Evolutionary conservation across 2,329 filamentous ascomycete genomes (phyloP), one percentile per base, ranked within the genome.

Genomic region (Pseudogymnoascus sp.): DNA sequence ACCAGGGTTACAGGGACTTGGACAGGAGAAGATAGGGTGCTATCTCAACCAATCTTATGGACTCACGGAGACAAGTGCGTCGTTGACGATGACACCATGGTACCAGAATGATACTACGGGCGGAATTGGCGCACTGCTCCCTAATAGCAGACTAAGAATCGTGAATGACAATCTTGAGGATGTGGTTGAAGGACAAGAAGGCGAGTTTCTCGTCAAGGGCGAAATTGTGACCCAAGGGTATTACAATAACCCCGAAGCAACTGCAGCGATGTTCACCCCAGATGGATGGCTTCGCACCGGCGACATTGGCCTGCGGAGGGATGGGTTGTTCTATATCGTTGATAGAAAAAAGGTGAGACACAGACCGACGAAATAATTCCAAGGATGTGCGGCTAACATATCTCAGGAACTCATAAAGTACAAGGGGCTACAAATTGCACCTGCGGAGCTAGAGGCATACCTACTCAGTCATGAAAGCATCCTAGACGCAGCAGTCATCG

Each of bases 11-110:
- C 41, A 46, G n/a, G n/a, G 85, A 63, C 81, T 86, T 72, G 85
- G 93, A 81, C 79, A 96, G 41, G 79, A 84, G 64, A 81, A 87
- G 70, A 82, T 91, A 16, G 79, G 90, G 72, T 82, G 79, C 61
- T 91, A 84, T 75, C 82, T 96, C 66, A 96, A 96, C 79, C 92
- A 96, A 75, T 91, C 89, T 24, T 96, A 96, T 71, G 92, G 92
- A 0, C 81, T 96, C 11, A 90, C 86, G 6, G 92, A 96, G 78
- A 93, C 90, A n/a, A 87, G 87, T 28, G 91, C 91, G 0, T 87
- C 85, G 1, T 88, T 89, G 0, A 86, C 90, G 68, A 84, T 84
- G 11, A 89, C 90, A 75, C 77, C 81, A n/a, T 86, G 89, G 78
- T 76, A 71, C 0, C 73, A 83, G 63, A 82, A 85, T 33, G 53